Evolutionary conservation across 1,284 basidiomycete genomes (phyloP), one percentile per base, ranked within the genome.

Genomic region (Boletus mariae): DNA sequence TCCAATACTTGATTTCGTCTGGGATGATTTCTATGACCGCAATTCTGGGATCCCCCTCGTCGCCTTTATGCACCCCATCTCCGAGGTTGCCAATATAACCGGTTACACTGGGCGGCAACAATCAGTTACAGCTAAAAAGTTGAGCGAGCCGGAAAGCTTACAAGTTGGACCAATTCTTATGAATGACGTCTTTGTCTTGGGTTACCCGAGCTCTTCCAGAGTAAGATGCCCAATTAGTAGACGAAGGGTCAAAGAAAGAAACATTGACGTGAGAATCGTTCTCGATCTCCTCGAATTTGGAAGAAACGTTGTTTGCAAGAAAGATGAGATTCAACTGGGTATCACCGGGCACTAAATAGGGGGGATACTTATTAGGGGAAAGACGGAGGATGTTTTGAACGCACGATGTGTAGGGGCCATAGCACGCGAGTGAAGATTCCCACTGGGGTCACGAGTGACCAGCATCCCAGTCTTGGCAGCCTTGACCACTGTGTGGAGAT

Each of bases 1-100:
- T 70, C 84, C 85, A 94, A 66, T 92, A 93, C 53, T 84, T 80
- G 58, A 94, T 85, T 71, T 92, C 90, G 25, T 85, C 79, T 0
- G 94, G 92, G 48, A 87, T 70, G 43, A 97, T 83, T 67, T 94
- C 84, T 60, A 97, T 88, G 38, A 93, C 67, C 1, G 84, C 80
- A 4, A 97, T 82, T 28, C 94, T 82, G 0, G 92, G 91, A 60
- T 97, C 94, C 53, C 80, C 76, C 51, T 80, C 79, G 63, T 89
- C 82, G 32, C 94, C 94, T 57, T 85, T 90, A 70, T 94, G 91
- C 15, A 88, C 73, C n/a, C 90, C 91, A 61, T 96, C 94, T 45
- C 85, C 85, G 56, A 94, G 76, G 67, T 95, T 87, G 20, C 90
- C 91, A 64, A 96, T 95, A 82, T 92, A 96, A 0, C 87, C 89